Conservation (phyloP, 371 early-diverging fungal genomes). For the Umbelopsis sp. region DNA sequence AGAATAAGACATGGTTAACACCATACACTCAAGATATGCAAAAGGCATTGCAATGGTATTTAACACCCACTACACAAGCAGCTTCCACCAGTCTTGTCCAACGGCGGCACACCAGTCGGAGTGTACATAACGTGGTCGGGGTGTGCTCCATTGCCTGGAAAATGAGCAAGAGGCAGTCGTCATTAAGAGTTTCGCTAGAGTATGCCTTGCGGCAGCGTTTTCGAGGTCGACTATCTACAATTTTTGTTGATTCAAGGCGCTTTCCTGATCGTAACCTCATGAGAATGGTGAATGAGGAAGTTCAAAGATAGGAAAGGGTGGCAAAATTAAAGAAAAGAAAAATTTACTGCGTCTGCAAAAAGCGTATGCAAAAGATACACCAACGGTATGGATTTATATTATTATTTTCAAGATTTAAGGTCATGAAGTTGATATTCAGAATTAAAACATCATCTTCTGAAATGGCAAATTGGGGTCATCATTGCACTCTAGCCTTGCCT, state of each 20-base stretch:
- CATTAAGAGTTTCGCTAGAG: neutral
- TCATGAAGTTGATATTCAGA: too few species aligned
- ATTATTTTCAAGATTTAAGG: too few species aligned
- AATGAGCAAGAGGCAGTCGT: slow-evolving; percentile 6
- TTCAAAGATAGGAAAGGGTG: neutral
- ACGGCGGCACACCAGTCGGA: slow-evolving; percentile 12
- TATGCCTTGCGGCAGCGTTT: neutral
- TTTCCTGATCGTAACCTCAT: slow-evolving; percentile 11
- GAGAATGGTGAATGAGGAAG: neutral
- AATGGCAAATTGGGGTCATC: neutral
- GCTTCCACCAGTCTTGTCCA: slow-evolving; percentile 10
- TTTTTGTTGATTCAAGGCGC: neutral
- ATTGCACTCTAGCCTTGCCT: slow-evolving; percentile 28
- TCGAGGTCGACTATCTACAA: neutral
- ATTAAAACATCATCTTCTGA: neutral
- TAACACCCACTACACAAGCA: neutral
- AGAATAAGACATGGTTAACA: too few species aligned
- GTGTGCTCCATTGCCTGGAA: slow-evolving; percentile 14
- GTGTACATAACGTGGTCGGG: slow-evolving; percentile 1
- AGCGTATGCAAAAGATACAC: too few species aligned
- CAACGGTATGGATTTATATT: too few species aligned
- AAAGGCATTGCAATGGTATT: neutral
- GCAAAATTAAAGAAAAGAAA: neutral
- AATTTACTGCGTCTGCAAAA: neutral
- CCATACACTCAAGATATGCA: neutral